Conservation (phyloP, 768 basidiomycete genomes). For the Lactifluus echinatus region DNA sequence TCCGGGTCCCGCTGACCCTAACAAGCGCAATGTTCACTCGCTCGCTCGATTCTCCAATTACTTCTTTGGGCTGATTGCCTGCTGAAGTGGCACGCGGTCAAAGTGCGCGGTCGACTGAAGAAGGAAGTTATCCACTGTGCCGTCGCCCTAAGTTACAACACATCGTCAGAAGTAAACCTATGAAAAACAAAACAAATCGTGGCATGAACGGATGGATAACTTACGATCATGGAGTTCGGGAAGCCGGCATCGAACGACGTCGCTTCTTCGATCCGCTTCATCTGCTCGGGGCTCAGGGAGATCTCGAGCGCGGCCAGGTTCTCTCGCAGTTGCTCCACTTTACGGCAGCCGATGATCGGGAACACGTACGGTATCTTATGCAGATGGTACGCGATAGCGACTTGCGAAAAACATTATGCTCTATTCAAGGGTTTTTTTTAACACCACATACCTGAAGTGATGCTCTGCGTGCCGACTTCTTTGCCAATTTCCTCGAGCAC, state of each 20-base stretch:
- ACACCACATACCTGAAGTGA: slow-evolving; percentile 17
- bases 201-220: background rate
- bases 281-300: slow-evolving; percentile 33
- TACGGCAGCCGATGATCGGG: slow-evolving; percentile 40
- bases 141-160: slow-evolving; percentile 3
- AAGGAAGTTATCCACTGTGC: background rate
- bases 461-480: slow-evolving; percentile 30
- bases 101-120: background rate
- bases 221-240: slow-evolving; percentile 24
- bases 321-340: slow-evolving; percentile 35
- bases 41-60: too few species aligned
- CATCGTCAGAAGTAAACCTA: too few species aligned
- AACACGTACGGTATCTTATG: slow-evolving; percentile 41
- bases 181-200: too few species aligned
- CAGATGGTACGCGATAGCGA: slow-evolving; percentile 41
- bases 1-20: too few species aligned
- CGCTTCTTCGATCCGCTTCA: slow-evolving; percentile 33
- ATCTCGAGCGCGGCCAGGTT: slow-evolving; percentile 41
- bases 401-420: slow-evolving; percentile 20
- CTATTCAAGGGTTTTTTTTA: background rate
- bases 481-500: slow-evolving; percentile 34
- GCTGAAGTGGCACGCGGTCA: background rate
- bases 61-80: background rate
- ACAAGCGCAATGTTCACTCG: too few species aligned
- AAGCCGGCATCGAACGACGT: slow-evolving; percentile 37